Base-by-base conservation (phyloP, 2,329 filamentous ascomycete species). In the Orbilia brochopaga region DNA sequence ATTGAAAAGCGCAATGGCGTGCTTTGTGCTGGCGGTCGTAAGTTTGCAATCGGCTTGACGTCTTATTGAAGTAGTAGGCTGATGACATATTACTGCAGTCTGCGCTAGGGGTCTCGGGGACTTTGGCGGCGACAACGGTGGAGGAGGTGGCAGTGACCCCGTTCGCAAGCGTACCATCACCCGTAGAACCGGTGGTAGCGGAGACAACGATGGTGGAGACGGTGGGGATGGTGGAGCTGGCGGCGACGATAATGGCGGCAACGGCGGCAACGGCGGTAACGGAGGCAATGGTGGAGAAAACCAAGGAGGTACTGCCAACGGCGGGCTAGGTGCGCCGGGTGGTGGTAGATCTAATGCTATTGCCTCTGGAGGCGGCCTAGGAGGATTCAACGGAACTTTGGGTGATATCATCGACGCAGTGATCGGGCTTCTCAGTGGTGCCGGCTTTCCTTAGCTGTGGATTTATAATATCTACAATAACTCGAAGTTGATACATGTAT, bases 21-120 rank as follows among this genome's bases (percentile, higher is more conserved):
- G 35, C 27, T 58, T n/a, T 70, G 66, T 15, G 4, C 46, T 27
- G 58, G 66, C 1, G 32, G 59, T 42, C 23, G 66, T 63, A 55
- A 13, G 66, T 50, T 1, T n/a, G 7, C 44, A 6, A 17, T 48
- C 44, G n/a, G n/a, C 19, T 48, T 48, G n/a, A 6, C 15, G 17
- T n/a, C n/a, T 37, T 37, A 13, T 37, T 37, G 13, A 13, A 15
- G 11, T 42, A 42, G 5, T 15, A 42, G 15, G 15, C 15, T 3
- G 4, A 42, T 13, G 11, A 6, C 13, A 42, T 17, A 6, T 13
- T 42, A 51, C 10, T 19, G 21, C 11, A 23, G 11, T 51, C 11
- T n/a, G 11, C 46, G 23, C 8, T 19, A 23, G 11, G 15, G 7
- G 19, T 27, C 19, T 4, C 30, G n/a, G 42, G 32, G 27, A 19